A percentile compares a stretch with the other conserved stretches of the same genome.
Evolutionary conservation across 1,284 basidiomycete genomes (phyloP).

Genomic region (Puccinia brachypodii): DNA sequence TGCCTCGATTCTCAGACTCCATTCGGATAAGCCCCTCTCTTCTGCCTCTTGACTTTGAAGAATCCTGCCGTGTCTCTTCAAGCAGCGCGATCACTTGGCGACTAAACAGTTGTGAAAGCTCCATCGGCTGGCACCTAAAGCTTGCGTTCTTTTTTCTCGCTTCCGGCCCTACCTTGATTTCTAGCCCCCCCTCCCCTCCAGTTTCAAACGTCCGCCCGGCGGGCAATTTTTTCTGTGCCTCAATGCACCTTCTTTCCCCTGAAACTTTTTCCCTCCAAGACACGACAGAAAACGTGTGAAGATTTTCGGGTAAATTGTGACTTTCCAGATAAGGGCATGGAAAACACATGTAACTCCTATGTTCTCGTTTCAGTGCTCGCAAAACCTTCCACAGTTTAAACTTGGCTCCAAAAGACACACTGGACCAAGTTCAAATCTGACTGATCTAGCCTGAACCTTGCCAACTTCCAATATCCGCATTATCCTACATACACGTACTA

Average conservation of each 20-base stretch:
- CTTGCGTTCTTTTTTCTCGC: not conserved
- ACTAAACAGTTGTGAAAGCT: no score
- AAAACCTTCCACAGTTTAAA: not conserved
- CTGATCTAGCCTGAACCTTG: not conserved
- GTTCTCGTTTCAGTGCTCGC: not conserved
- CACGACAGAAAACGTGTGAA: not conserved
- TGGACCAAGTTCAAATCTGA: not conserved
- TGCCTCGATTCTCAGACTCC: no score
- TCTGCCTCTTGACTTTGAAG: no score
- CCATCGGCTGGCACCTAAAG: no score
- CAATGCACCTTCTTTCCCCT: not conserved
- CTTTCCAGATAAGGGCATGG: conserved; percentile 10
- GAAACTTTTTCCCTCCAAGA: not conserved
- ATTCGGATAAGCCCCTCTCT: no score
- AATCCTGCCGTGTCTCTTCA: no score
- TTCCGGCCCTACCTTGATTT: not conserved
- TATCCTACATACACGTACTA: not conserved
- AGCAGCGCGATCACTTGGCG: no score
- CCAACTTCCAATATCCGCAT: not conserved
- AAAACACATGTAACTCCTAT: not conserved
- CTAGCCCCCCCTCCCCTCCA: not conserved
- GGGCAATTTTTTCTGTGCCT: not conserved
- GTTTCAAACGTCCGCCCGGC: not conserved
- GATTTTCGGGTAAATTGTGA: conserved; percentile 3
- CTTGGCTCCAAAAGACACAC: not conserved